Evolutionary conservation across 192 early-diverging fungal genomes (phyloP).

Genomic region (Haplosporangium gracile): DNA sequence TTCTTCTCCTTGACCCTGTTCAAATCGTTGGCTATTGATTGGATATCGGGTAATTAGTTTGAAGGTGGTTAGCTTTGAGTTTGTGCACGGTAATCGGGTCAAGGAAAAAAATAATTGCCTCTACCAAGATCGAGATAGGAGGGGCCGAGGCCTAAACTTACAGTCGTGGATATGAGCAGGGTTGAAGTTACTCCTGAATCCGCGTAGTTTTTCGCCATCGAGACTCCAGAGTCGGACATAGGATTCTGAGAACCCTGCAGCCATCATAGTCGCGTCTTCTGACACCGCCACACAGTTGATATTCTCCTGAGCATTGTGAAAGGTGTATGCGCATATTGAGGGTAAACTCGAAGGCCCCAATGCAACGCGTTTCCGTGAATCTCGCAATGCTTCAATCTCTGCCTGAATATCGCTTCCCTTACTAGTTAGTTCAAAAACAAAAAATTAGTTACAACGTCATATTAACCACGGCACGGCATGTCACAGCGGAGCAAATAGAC

Average conservation of each 20-base stretch:
- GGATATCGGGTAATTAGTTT: background rate
- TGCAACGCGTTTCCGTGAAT: conserved; percentile 79
- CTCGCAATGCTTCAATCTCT: conserved; percentile 83
- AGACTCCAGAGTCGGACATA: conserved; percentile 95
- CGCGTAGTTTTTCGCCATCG: conserved; percentile 77
- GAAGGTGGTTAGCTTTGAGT: background rate
- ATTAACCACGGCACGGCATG: no score
- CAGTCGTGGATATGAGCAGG: conserved; percentile 68
- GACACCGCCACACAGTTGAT: conserved; percentile 90
- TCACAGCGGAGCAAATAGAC: background rate
- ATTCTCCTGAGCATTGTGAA: conserved; percentile 93
- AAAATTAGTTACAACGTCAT: no score
- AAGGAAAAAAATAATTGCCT: background rate
- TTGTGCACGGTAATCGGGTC: background rate
- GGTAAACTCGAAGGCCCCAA: conserved; percentile 79
- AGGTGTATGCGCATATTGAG: conserved; percentile 94
- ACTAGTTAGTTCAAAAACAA: conserved; percentile 47
- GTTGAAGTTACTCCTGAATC: conserved; percentile 72
- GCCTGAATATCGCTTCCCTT: conserved; percentile 84
- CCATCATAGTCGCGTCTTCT: conserved; percentile 84
- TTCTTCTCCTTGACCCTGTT: conserved; percentile 71
- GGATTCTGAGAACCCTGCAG: conserved; percentile 95
- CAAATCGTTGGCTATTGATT: conserved; percentile 65
- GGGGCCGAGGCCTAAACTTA: conserved; percentile 23
- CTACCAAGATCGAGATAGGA: background rate